These are phyloP conservation scores for Cercophora scortea DNA, from an alignment of 495 filamentous ascomycete genomes.

Conservation along the genomic window DNA sequence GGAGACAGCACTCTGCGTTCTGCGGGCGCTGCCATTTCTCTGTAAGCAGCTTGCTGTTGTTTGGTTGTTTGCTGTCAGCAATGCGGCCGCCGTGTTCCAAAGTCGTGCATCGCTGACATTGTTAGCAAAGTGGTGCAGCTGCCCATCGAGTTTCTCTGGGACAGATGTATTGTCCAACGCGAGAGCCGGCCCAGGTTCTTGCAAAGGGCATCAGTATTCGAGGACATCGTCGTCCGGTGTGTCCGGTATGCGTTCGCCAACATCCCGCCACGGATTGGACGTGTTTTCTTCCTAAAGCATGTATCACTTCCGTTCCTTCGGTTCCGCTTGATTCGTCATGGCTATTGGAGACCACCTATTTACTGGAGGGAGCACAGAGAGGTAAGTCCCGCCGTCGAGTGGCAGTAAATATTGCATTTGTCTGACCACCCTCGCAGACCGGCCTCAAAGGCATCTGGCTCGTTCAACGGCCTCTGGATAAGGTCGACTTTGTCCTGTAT, in stretches of 20 bases:
- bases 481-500: conserved; percentile 63
- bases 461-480: conserved; percentile 36
- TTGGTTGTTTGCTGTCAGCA: no score
- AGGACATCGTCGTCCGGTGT: conserved; percentile 65
- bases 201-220: conserved; percentile 57
- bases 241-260: conserved; percentile 68
- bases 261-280: conserved; percentile 56
- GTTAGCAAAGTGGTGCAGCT: conserved; percentile 42
- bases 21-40: conserved; percentile 62
- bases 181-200: conserved; percentile 50
- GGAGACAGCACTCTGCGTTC: conserved; percentile 43
- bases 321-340: conserved; percentile 67
- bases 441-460: conserved; percentile 55
- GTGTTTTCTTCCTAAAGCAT: conserved; percentile 66
- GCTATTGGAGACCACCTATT: conserved; percentile 50
- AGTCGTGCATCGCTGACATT: conserved; percentile 5
- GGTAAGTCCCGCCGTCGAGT: conserved; percentile 15
- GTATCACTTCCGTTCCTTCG: conserved; percentile 64
- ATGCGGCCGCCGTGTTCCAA: not conserved
- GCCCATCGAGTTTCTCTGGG: conserved; percentile 48
- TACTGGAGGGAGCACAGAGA: conserved; percentile 52
- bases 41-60: no score
- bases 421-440: conserved; percentile 7
- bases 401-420: conserved; percentile 7
- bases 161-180: conserved; percentile 44